Evolutionary conservation across 2,329 filamentous ascomycete genomes (phyloP).

Genomic region (Xylaria digitata): DNA sequence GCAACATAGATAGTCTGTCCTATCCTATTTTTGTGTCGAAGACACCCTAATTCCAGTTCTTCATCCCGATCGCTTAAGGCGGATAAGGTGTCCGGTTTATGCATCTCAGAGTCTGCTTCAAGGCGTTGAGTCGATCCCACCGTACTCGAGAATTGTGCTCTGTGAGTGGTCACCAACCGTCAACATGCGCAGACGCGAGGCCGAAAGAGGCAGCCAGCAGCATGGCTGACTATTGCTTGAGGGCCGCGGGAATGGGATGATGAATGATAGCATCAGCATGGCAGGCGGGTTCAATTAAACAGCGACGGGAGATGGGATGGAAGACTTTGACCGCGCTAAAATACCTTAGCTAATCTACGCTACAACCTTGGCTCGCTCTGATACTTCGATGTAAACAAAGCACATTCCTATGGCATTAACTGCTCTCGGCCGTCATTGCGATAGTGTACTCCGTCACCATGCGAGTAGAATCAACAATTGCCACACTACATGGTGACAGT

Average conservation of each 20-base stretch:
- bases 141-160: neutral
- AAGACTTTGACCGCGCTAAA: neutral
- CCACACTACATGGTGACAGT: slow-evolving; percentile 9
- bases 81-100: neutral
- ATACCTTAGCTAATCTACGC: neutral
- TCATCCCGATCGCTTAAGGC: neutral
- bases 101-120: slow-evolving; percentile 18
- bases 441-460: slow-evolving; percentile 13
- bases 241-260: neutral
- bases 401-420: neutral
- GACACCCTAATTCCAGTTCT: too few relatives aligned
- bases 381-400: neutral
- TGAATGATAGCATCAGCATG: neutral
- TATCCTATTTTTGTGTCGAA: neutral
- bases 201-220: slow-evolving; percentile 17
- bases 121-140: neutral
- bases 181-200: neutral
- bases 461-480: slow-evolving; percentile 18
- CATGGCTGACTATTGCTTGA: neutral
- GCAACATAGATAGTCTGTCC: neutral
- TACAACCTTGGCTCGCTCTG: slow-evolving; percentile 17
- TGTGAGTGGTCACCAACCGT: slow-evolving; percentile 3
- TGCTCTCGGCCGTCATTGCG: too few relatives aligned
- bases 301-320: neutral
- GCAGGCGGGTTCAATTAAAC: neutral